Evolutionary conservation across 2,329 filamentous ascomycete genomes (phyloP).

Genomic region (Talaromyces amestolkiae): DNA sequence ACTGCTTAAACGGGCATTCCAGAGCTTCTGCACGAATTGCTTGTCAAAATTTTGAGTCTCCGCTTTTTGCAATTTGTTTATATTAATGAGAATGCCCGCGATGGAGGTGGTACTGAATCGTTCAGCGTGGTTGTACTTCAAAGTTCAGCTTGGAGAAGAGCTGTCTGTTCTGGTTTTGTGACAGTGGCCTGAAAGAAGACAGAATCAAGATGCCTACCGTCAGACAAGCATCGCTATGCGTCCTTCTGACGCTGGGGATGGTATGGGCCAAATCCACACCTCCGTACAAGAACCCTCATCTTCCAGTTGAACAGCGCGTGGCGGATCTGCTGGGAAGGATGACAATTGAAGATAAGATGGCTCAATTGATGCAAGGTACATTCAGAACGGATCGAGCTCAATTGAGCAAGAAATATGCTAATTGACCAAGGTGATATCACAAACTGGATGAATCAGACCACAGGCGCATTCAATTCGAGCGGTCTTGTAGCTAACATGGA

Average conservation of each 20-base stretch:
- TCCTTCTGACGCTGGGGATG: constrained; percentile 2
- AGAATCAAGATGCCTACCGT: not conserved
- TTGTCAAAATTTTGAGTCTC: not conserved
- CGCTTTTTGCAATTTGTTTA: constrained; percentile 10
- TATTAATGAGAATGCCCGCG: not conserved
- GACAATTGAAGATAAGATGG: constrained; percentile 71
- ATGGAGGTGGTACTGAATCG: not conserved
- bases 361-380: constrained; percentile 62
- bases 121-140: too few species aligned
- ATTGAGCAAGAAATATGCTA: not conserved
- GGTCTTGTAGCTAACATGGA: constrained; percentile 67
- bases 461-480: constrained; percentile 64
- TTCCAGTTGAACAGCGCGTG: constrained; percentile 63
- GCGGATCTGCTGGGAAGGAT: constrained; percentile 67
- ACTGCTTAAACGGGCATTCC: not conserved
- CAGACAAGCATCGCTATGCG: not conserved
- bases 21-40: not conserved
- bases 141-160: too few species aligned
- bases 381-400: not conserved
- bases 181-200: not conserved
- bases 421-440: constrained; percentile 57
- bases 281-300: constrained; percentile 62
- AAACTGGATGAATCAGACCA: constrained; percentile 70
- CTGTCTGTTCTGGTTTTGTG: too few species aligned
- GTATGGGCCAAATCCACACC: constrained; percentile 23